A percentile compares a stretch with the other conserved stretches of the same genome.
These are phyloP conservation scores for Bocquillonia castaneifolia DNA, from an alignment of 441 rosid genomes.

Conservation along the genomic window DNA sequence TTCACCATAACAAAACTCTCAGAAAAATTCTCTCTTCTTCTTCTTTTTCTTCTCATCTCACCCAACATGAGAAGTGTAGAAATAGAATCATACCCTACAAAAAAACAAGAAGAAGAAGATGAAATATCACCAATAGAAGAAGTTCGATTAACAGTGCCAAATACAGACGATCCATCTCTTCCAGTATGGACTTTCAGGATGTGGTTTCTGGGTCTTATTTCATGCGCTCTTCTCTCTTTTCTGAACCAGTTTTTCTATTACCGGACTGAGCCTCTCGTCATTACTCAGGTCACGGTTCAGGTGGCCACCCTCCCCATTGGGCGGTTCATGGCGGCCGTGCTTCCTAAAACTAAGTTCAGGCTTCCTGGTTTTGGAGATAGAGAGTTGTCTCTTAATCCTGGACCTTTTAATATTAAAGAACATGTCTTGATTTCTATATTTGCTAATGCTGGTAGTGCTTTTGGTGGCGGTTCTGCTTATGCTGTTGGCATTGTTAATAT, in stretches of 20 bases:
- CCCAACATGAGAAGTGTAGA: constrained; percentile 22
- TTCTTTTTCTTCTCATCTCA: constrained; percentile 6
- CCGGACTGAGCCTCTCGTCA: constrained; percentile 75
- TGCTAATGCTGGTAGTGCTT: constrained; percentile 81
- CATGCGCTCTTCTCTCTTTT: constrained; percentile 49
- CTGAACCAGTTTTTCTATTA: constrained; percentile 60
- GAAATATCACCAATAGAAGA: constrained; percentile 42
- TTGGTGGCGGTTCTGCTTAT: constrained; percentile 68
- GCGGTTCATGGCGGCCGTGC: constrained; percentile 50
- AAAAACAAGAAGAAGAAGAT: constrained; percentile 21
- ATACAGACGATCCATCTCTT: constrained; percentile 41
- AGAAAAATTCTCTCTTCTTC: too few relatives aligned
- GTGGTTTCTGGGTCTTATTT: constrained; percentile 48
- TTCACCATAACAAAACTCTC: too few relatives aligned
- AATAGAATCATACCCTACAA: constrained; percentile 11
- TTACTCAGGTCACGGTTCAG: constrained; percentile 81
- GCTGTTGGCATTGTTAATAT: constrained; percentile 72
- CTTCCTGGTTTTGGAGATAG: constrained; percentile 47
- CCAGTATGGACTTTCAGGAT: constrained; percentile 63
- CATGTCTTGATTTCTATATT: constrained; percentile 73
- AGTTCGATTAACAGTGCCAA: constrained; percentile 45
- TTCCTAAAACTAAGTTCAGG: constrained; percentile 49
- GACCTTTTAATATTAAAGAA: constrained; percentile 81
- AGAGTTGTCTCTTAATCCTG: constrained; percentile 57
- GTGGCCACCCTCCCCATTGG: constrained; percentile 73